Percentiles rank a stretch among this genome's conserved stretches.
phyloP scores from a whole-genome alignment of 805 yeast species.

The Barnettozyma salicaria region DNA sequence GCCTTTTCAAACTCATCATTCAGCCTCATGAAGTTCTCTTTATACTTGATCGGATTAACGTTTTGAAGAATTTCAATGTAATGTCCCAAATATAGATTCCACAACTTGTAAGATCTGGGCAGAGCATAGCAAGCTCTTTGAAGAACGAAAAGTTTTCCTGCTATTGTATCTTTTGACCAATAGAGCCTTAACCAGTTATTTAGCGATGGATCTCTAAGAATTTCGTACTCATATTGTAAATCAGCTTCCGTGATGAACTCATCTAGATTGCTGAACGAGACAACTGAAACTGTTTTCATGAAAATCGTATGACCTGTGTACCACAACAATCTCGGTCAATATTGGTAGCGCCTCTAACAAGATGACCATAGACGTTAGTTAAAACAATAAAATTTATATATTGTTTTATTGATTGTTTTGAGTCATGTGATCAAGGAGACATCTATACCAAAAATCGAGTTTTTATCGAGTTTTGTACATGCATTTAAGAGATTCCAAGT shows the following conservation, averaged over 20 bases:
- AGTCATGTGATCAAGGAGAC: too few relatives aligned
- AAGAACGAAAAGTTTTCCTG: constrained; percentile 37
- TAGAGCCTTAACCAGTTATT: constrained; percentile 36
- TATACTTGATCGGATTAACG: constrained; percentile 27
- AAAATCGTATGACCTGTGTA: too few relatives aligned
- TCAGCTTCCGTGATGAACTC: constrained; percentile 23
- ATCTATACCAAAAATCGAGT: too few relatives aligned
- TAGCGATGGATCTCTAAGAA: constrained; percentile 33
- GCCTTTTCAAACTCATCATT: constrained; percentile 43
- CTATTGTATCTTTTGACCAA: constrained; percentile 27
- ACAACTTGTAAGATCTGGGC: constrained; percentile 44
- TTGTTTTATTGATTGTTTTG: too few relatives aligned
- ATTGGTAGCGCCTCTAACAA: too few relatives aligned
- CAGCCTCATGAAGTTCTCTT: constrained; percentile 31
- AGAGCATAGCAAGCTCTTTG: constrained; percentile 45
- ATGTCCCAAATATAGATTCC: constrained; percentile 45
- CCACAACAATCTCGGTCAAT: too few relatives aligned
- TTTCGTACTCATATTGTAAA: constrained; percentile 41
- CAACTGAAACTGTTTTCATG: neutral
- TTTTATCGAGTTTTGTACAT: too few relatives aligned
- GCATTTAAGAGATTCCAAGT: too few relatives aligned
- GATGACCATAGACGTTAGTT: too few relatives aligned
- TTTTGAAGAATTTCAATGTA: constrained; percentile 29
- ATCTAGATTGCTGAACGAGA: neutral
- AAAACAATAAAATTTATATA: too few relatives aligned